Evolutionary conservation across 1,139 yeast genomes (phyloP), one percentile per base, ranked within the genome.

Genomic region (Geotrichum candidum): DNA sequence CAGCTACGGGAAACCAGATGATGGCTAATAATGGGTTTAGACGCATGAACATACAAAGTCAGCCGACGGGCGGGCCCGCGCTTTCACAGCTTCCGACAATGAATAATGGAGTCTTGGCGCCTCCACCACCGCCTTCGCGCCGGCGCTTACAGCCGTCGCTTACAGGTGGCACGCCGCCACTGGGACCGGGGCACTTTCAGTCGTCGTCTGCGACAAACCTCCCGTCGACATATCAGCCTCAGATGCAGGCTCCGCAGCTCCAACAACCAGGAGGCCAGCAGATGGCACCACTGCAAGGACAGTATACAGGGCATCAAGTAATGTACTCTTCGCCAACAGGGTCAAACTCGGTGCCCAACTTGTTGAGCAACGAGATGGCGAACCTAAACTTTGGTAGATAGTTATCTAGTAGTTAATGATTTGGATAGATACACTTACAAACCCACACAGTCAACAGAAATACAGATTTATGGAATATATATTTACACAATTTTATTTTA

Each of bases 271-370:
- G 22, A 18, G 50, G 45, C 18, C 18, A 18, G 10, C 55, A 38
- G 46, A 52, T 53, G 9, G 54, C 35, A 15, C 35, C 38, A 3
- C 29, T 59, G 7, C 61, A 59, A 25, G 23, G 41, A 2, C 62
- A 59, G 29, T 59, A 51, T 31, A 55, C 62, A 5, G 59, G 59
- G 27, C 52, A 51, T 52, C 62, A 53, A 15, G 33, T 53, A 46
- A 29, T 59, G 27, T 59, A 59, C 41, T 23, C 59, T 33, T 23
- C 53, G 22, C 59, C 62, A 13, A 33, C 56, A 1, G 57, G 54
- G 15, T 59, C 62, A 7, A 59, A 52, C 46, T 59, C 62, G 27
- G 62, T 59, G n/a, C 62, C 62, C 22, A 59, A 56, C 38, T 18
- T 58, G 18, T 54, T 59, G 31, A 59, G 48, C n/a, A 55, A 55